Evolutionary conservation across 495 filamentous ascomycete species (phyloP).

Genomic region (Lindgomyces ingoldianus): DNA sequence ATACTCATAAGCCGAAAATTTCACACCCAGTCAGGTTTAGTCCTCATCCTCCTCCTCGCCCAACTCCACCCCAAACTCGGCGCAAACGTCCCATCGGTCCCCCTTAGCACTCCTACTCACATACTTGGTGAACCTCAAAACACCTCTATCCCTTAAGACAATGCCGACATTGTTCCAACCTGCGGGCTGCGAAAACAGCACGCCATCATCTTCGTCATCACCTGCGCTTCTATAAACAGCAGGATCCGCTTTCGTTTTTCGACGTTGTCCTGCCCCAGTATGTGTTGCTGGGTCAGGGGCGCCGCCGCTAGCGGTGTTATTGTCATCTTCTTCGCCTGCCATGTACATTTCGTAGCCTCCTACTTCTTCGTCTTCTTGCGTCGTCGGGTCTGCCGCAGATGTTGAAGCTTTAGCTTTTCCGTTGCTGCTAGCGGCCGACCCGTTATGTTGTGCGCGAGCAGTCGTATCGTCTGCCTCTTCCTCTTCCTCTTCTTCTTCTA

Average conservation of each 20-base stretch:
- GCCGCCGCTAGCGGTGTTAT: constrained; percentile 51
- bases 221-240: constrained; percentile 77
- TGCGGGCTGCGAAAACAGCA: constrained; percentile 85
- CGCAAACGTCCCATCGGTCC: constrained; percentile 90
- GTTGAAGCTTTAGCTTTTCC: not conserved
- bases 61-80: constrained; percentile 58
- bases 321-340: constrained; percentile 77
- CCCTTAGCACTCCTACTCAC: constrained; percentile 78
- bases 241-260: constrained; percentile 51
- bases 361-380: constrained; percentile 52
- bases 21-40: too few relatives aligned
- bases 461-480: constrained; percentile 5
- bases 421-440: not conserved
- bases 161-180: constrained; percentile 88
- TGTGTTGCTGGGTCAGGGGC: constrained; percentile 21
- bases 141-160: constrained; percentile 82
- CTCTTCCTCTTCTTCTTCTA: constrained; percentile 38
- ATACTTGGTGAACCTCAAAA: constrained; percentile 94
- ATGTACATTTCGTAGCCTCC: constrained; percentile 93
- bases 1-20: too few relatives aligned
- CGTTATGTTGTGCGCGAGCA: constrained; percentile 2
- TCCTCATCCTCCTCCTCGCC: constrained; percentile 43
- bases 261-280: constrained; percentile 44
- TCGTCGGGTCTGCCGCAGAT: constrained; percentile 15
- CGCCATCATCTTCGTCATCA: constrained; percentile 77